A percentile compares a stretch with the other conserved stretches of the same genome.
These are phyloP conservation scores for Sphenostylis stenocarpa DNA, from an alignment of 306 rosid genomes.

Conservation along the genomic window DNA sequence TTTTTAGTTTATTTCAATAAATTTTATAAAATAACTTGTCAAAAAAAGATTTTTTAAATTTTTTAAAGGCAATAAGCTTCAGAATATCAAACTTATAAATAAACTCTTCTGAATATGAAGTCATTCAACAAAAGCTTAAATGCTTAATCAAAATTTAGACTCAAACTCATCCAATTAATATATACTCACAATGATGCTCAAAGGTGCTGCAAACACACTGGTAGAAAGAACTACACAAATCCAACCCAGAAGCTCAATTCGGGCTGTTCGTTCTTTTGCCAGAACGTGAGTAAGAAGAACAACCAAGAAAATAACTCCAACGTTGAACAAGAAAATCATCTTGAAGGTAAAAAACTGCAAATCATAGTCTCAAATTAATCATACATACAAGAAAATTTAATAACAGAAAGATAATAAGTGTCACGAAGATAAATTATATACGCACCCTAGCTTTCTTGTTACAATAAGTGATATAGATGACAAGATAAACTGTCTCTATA, in stretches of 20 bases:
- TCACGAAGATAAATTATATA: neutral
- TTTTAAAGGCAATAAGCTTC: too few species aligned
- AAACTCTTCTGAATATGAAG: too few species aligned
- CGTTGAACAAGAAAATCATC: slow-evolving; percentile 61
- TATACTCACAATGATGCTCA: slow-evolving; percentile 69
- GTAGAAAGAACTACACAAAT: slow-evolving; percentile 77
- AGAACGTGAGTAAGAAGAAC: slow-evolving; percentile 69
- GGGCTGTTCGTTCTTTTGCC: slow-evolving; percentile 49
- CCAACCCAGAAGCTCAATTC: slow-evolving; percentile 79
- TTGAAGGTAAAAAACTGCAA: slow-evolving; percentile 70
- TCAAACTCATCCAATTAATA: neutral
- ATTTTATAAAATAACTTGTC: too few species aligned
- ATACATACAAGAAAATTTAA: neutral
- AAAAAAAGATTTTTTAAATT: too few species aligned
- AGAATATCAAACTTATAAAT: too few species aligned
- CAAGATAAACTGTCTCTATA: slow-evolving; percentile 76
- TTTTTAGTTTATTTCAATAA: too few species aligned
- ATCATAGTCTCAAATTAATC: neutral
- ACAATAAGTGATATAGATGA: slow-evolving; percentile 64
- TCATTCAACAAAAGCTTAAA: too few species aligned
- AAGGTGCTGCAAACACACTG: slow-evolving; percentile 86
- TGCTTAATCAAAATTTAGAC: neutral
- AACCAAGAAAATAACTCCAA: slow-evolving; percentile 68
- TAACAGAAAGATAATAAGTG: neutral
- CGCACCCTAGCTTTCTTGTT: slow-evolving; percentile 71